Evolutionary conservation across 2,329 filamentous ascomycete genomes (phyloP), one percentile per base, ranked within the genome.

Genomic region (Pleomassaria siparia): DNA sequence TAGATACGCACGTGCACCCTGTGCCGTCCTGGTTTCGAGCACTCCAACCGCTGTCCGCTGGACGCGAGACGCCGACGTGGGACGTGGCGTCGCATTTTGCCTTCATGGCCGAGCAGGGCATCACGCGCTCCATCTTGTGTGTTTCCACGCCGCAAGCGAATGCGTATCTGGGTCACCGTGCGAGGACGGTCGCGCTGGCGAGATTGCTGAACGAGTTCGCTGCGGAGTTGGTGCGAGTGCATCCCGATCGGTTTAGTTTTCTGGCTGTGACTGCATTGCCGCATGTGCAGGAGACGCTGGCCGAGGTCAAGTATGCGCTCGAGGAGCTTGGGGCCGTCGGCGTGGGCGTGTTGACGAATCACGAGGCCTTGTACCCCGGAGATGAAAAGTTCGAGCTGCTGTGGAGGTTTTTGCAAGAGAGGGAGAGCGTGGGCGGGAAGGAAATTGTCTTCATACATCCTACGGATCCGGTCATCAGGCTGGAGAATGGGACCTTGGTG

Each of bases 1-100:
- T 72, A 41, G 69, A 72, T 47, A 66, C 66, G 1, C 69, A 72
- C 48, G 66, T 62, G 9, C 69, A 72, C 43, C 63, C 66, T 21
- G 63, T 71, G 4, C 66, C 69, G 2, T 42, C 54, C 3, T 70
- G 64, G 60, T 72, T 70, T 49, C 61, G 62, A 8, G 49, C 47
- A 28, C 59, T 71, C 16, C 60, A 69, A 28, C 60, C 63, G 3
- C 51, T 56, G 3, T 62, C 67, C n/a, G 69, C 64, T 28, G 69
- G 62, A 21, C 66, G 62, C 32, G 56, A 50, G 44, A 70, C 66
- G 11, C 69, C 69, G 0, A 47, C 53, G 0, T 72, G 69, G 69
- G 55, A 55, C 15, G 39, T 60, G 0, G 16, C 50, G 3, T 51
- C 55, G 1, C 69, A 72, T 32, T 44, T 72, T 1, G 4, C 47